phyloP scores from a whole-genome alignment of 129 eudicot genomes.

The Chrysanthemum lavandulifolium region DNA sequence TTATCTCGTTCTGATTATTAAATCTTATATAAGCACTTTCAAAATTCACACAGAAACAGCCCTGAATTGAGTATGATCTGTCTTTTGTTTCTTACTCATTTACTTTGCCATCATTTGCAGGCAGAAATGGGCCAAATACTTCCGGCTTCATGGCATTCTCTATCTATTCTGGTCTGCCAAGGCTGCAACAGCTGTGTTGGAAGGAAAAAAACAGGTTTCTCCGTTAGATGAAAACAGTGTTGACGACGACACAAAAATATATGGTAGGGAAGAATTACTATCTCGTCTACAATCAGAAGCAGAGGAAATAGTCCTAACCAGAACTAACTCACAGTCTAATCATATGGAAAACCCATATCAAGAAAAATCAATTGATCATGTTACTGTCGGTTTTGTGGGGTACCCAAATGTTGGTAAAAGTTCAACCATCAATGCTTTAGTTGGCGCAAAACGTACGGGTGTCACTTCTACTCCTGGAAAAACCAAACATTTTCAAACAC shows the following conservation, averaged over 20 bases:
- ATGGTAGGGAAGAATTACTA: conserved; percentile 72
- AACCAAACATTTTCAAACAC: conserved; percentile 93
- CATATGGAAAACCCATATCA: background rate
- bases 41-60: background rate
- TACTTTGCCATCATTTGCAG: conserved; percentile 40
- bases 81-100: background rate
- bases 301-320: conserved; percentile 60
- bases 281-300: conserved; percentile 89
- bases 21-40: background rate
- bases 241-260: conserved; percentile 52
- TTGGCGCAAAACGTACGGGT: conserved; percentile 79
- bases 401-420: conserved; percentile 97
- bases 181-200: conserved; percentile 77
- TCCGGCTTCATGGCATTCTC: conserved; percentile 68
- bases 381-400: conserved; percentile 89
- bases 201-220: conserved; percentile 45
- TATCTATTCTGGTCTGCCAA: conserved; percentile 92
- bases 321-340: conserved; percentile 29
- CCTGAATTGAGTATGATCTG: background rate
- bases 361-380: conserved; percentile 36
- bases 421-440: conserved; percentile 93
- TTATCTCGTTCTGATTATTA: conserved; percentile 14
- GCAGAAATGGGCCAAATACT: conserved; percentile 78
- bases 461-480: conserved; percentile 96
- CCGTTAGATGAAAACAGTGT: conserved; percentile 13